Evolutionary conservation across 1,139 yeast species (phyloP), one percentile per base, ranked within the genome.

Genomic region (Blastobotrys aristatus): DNA sequence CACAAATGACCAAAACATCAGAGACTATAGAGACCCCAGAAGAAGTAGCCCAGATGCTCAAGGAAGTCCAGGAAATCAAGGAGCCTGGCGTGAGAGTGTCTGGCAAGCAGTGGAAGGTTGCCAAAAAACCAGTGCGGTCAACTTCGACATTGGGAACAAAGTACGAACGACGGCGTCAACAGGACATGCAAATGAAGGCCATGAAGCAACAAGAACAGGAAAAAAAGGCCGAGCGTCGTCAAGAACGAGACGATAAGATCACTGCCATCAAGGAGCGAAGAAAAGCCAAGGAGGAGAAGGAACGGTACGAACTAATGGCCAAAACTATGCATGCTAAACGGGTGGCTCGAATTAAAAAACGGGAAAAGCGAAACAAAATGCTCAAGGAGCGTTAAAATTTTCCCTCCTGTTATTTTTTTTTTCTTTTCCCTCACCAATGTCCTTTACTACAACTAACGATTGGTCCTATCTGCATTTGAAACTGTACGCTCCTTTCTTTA

Each of bases 341-440:
- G 44, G 67, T 70, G n/a, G 74, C 69, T 40, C 60, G 74, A 33
- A 46, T 69, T 47, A 57, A 63, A 53, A 57, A 65, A 47, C 57
- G 70, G 30, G 74, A 70, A 49, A 70, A 70, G 64, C 61, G 74
- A 46, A 70, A 70, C 60, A 70, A 70, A 61, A 53, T 69, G 52
- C 63, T 70, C 47, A 69, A 69, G 54, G 74, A 70, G 52, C 71
- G 73, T 43, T 68, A 58, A 50, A 44, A 26, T 10, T 36, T 31
- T 24, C 17, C 21, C 11, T 20, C 11, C 8, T 16, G 3, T 3
- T 24, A 6, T 39, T 40, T 33, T 41, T 41, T 21, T 20, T 42
- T 35, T 34, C 16, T 26, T 37, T 18, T 34, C 18, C n/a, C 11
- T 21, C 31, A 21, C 31, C 16, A 30, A 34, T 34, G 38, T 13